A percentile compares a stretch with the other conserved stretches of the same genome.
Conservation (phyloP, 495 filamentous ascomycete genomes). For the Amphirosellinia nigrospora region DNA sequence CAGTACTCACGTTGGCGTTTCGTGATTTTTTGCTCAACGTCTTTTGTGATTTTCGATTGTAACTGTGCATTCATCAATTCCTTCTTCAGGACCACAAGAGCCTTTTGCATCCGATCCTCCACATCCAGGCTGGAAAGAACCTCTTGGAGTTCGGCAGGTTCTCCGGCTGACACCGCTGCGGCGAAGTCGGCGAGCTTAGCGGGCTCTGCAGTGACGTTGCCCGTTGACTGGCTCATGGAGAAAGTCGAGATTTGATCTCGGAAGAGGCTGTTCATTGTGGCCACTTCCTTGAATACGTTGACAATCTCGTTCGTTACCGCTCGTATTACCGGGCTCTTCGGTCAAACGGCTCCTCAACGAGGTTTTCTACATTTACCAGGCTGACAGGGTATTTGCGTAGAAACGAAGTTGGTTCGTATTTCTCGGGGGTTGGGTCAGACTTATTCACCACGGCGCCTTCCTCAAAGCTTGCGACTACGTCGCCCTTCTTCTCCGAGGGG, state of each 20-base stretch:
- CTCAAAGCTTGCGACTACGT: conserved; percentile 97
- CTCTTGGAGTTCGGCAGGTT: conserved; percentile 89
- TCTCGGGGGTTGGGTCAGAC: conserved; percentile 53
- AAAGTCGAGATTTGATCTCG: conserved; percentile 97
- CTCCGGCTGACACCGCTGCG: conserved; percentile 89
- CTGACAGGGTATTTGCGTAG: conserved; percentile 88
- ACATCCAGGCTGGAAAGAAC: conserved; percentile 89
- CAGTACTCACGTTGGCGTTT: conserved; percentile 98
- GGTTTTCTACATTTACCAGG: conserved; percentile 92
- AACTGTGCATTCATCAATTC: conserved; percentile 98
- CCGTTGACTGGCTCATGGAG: conserved; percentile 90
- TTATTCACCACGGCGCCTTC: conserved; percentile 66
- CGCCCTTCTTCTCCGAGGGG: conserved; percentile 74
- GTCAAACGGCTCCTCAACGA: conserved; percentile 85
- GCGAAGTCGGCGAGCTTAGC: conserved; percentile 96
- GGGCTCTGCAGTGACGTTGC: conserved; percentile 93
- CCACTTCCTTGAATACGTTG: conserved; percentile 97
- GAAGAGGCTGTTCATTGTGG: conserved; percentile 91
- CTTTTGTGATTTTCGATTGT: conserved; percentile 96
- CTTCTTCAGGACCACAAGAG: conserved; percentile 90
- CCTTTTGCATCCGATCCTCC: conserved; percentile 87
- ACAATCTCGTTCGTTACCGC: conserved; percentile 97
- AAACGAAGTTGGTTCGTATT: conserved; percentile 90
- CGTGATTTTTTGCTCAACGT: conserved; percentile 96
- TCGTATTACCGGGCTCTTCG: conserved; percentile 81